Evolutionary conservation across 371 early-diverging fungal genomes (phyloP).

Genomic region (Paramicrosporidium saccamoebae): DNA sequence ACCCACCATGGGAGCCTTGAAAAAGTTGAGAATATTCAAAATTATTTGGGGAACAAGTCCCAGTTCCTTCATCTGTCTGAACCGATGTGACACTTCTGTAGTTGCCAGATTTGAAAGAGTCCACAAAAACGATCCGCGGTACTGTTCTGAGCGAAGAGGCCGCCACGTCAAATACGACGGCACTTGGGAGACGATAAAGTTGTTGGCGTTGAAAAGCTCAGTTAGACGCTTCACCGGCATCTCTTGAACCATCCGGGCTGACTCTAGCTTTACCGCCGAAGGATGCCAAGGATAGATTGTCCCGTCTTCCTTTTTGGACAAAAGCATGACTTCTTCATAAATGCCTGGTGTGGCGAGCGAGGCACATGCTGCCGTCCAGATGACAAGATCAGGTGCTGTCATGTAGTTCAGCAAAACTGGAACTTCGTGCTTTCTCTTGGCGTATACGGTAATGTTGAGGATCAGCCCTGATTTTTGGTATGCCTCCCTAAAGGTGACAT

Average conservation of each 20-base stretch:
- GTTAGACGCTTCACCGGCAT: slow-evolving; percentile 18
- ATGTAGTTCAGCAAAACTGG: slow-evolving; percentile 52
- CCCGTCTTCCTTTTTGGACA: neutral
- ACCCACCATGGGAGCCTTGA: too few species aligned
- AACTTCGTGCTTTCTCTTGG: slow-evolving; percentile 21
- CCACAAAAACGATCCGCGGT: too few species aligned
- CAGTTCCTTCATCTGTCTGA: too few species aligned
- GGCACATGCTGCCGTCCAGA: slow-evolving; percentile 52
- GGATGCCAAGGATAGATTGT: too few species aligned
- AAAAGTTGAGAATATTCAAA: too few species aligned
- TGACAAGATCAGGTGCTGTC: slow-evolving; percentile 53
- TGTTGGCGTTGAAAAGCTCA: slow-evolving; percentile 34
- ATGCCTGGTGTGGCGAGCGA: slow-evolving; percentile 36
- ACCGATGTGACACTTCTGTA: too few species aligned
- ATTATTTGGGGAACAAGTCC: too few species aligned
- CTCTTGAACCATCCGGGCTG: too few species aligned
- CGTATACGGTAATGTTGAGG: slow-evolving; percentile 43
- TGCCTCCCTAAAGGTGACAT: slow-evolving; percentile 62
- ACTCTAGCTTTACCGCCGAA: too few species aligned
- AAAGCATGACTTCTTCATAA: neutral
- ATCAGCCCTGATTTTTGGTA: slow-evolving; percentile 52
- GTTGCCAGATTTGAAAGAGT: too few species aligned
- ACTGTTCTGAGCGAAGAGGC: too few species aligned
- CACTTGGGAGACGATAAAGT: slow-evolving; percentile 36
- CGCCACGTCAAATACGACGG: too few species aligned